phyloP scores from a whole-genome alignment of 805 yeast genomes.

The Hanseniaspora meyeri region DNA sequence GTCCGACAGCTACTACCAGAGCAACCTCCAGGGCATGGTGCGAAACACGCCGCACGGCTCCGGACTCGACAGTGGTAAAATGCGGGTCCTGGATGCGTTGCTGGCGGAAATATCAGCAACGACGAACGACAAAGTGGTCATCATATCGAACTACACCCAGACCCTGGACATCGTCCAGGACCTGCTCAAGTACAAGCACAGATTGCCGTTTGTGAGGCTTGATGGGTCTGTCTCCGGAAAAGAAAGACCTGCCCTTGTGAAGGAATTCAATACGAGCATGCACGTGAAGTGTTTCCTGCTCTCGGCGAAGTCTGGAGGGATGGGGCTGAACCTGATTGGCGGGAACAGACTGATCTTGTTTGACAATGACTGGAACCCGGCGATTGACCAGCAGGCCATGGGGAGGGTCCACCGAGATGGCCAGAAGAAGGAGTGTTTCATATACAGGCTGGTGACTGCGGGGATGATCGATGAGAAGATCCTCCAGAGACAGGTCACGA shows the following conservation, averaged over 20 bases:
- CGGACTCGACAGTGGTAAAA: constrained; percentile 43
- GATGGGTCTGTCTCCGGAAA: constrained; percentile 77
- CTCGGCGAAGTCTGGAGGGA: constrained; percentile 88
- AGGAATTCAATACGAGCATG: constrained; percentile 46
- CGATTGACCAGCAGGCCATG: constrained; percentile 87
- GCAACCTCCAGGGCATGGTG: constrained; percentile 9
- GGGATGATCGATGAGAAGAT: constrained; percentile 93
- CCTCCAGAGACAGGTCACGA: constrained; percentile 79
- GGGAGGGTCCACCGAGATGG: constrained; percentile 93
- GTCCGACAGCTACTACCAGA: constrained; percentile 32
- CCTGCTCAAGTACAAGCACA: constrained; percentile 35
- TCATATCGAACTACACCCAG: constrained; percentile 89
- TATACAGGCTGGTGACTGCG: constrained; percentile 72
- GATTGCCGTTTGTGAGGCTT: constrained; percentile 45
- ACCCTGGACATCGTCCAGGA: constrained; percentile 71
- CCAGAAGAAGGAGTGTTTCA: constrained; percentile 61
- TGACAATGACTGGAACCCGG: constrained; percentile 97
- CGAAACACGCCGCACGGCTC: not conserved
- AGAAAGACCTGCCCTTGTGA: constrained; percentile 53
- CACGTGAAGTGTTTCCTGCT: constrained; percentile 40
- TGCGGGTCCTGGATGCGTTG: constrained; percentile 45
- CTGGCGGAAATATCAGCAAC: constrained; percentile 35
- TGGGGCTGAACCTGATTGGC: constrained; percentile 80
- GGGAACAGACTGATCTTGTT: constrained; percentile 74
- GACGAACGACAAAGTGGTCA: constrained; percentile 68